phyloP scores from a whole-genome alignment of 1,284 basidiomycete species.

The Moesziomyces antarcticus region DNA sequence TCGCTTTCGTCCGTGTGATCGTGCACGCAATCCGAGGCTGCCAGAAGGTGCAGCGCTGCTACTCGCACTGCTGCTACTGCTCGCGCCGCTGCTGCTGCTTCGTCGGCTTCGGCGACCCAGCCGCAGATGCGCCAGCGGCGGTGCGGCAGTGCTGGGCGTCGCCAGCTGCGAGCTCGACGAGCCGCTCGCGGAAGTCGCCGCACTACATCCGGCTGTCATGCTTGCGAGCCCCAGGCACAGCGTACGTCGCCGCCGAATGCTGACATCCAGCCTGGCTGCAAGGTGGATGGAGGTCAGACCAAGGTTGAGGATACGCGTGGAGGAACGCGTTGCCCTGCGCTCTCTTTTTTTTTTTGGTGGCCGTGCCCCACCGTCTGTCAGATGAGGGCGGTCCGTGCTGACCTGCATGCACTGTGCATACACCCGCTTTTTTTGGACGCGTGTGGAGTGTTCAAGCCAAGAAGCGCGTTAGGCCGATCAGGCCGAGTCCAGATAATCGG shows the following conservation, averaged over 20 bases:
- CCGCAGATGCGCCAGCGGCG: conserved; percentile 8
- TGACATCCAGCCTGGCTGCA: neutral
- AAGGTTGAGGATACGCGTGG: no score
- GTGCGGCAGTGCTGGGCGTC: conserved; percentile 1
- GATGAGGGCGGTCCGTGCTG: no score
- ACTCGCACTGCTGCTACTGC: neutral
- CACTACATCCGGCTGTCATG: conserved; percentile 11
- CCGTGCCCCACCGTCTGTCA: no score
- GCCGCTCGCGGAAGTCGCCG: neutral
- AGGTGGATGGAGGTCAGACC: no score
- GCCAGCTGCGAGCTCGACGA: conserved; percentile 1
- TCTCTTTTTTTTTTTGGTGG: no score
- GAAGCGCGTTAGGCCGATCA: no score
- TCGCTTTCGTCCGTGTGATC: conserved; percentile 9
- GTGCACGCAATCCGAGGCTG: neutral
- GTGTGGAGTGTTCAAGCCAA: no score
- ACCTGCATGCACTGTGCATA: no score
- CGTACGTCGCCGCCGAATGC: neutral
- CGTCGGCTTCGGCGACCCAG: conserved; percentile 13
- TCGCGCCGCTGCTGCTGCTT: conserved; percentile 15
- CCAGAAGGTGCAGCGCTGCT: no score
- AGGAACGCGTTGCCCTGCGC: no score
- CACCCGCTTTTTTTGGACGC: no score
- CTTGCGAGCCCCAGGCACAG: neutral
- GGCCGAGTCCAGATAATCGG: no score